A percentile compares a stretch with the other conserved stretches of the same genome.
phyloP scores from a whole-genome alignment of 2,329 filamentous ascomycete species.

The Scolecobasidium constrictum region DNA sequence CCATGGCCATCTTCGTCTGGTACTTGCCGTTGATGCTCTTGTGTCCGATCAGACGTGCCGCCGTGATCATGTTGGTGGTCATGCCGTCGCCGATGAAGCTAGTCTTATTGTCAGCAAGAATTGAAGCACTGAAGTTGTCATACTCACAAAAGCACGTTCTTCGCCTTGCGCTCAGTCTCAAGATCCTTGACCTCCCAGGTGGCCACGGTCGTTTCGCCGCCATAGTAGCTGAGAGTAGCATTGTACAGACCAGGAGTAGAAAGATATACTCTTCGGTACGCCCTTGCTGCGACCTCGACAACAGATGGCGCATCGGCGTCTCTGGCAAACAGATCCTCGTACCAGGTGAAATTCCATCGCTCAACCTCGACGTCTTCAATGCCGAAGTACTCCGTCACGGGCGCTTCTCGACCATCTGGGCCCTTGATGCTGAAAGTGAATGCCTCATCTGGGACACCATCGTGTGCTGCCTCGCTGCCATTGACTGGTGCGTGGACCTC shows the following conservation, averaged over 20 bases:
- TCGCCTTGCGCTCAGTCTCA: constrained; percentile 59
- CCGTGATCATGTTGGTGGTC: constrained; percentile 65
- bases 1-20: constrained; percentile 59
- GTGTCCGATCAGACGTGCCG: constrained; percentile 63
- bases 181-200: constrained; percentile 69
- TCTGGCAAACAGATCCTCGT: constrained; percentile 68
- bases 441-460: constrained; percentile 57
- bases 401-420: constrained; percentile 41
- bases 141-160: too few species aligned
- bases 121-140: too few species aligned
- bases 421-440: constrained; percentile 69
- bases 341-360: constrained; percentile 77
- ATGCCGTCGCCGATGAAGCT: constrained; percentile 68
- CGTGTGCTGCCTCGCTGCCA: constrained; percentile 65
- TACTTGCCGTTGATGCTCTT: constrained; percentile 79
- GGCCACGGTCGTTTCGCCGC: constrained; percentile 58
- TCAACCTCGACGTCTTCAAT: constrained; percentile 61
- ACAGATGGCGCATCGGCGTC: constrained; percentile 58
- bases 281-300: constrained; percentile 72
- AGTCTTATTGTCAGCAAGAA: too few species aligned
- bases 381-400: constrained; percentile 58
- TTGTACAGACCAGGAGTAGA: constrained; percentile 72
- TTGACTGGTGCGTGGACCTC: constrained; percentile 75
- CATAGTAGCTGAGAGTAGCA: constrained; percentile 66
- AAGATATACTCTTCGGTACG: constrained; percentile 63